Evolutionary conservation across 31 red algal genomes (phyloP), one percentile per base, ranked within the genome.

Genomic region (Porphyra umbilicalis): DNA sequence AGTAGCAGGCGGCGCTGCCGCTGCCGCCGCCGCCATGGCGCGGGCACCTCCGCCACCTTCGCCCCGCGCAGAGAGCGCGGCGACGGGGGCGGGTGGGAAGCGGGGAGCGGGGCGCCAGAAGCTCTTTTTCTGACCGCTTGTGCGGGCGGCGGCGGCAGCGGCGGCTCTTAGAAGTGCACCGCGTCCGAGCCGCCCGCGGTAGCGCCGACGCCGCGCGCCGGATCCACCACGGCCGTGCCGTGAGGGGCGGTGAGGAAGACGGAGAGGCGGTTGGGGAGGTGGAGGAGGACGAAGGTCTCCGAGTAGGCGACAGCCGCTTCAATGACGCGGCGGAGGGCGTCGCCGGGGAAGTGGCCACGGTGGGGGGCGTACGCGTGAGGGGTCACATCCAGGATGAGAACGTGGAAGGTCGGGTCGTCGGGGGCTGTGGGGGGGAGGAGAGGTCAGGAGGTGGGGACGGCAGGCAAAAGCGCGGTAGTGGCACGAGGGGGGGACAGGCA

Each of bases 251-350:
- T 76, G 34, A 90, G 77, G 34, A 93, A 86, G 6, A 93, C 86
- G 34, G 44, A 88, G 35, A 89, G 78, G 16, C 91, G 83, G 79
- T 93, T 93, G 30, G 78, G 68, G 44, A 86, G 86, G 80, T 93
- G 91, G 5, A 89, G 87, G 13, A 93, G 84, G 29, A 93, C 68
- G 46, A 93, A 93, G 35, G 91, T 87, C 81, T 88, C 87, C 14
- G 89, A 39, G 78, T 89, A 93, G 33, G 89, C 83, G 76, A 93
- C 83, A 20, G 89, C 36, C 79, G 88, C 86, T 77, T 88, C 85
- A 14, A 81, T 89, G 29, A 89, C 91, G 20, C 83, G 44, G 18
- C 86, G 86, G 9, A 93, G 84, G 32, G 91, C 78, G 4, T 35
- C 34, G 30, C 57, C 32, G 32, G 91, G 83, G 77, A 77, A 38